phyloP scores from a whole-genome alignment of 257 asterid species.

The Solanum infundibuliforme region DNA sequence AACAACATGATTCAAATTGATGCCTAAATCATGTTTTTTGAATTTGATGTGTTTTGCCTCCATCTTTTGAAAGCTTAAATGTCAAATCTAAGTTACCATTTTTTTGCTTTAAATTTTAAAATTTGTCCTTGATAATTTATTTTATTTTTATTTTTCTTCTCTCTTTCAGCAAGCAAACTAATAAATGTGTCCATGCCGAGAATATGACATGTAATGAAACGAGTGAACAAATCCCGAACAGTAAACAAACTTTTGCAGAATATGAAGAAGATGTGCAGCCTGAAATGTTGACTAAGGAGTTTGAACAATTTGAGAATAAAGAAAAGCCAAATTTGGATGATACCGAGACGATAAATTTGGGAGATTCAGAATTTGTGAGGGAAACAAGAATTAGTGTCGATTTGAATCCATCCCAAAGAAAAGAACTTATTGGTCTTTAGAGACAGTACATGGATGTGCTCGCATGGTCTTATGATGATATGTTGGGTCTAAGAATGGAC shows the following conservation, averaged over 20 bases:
- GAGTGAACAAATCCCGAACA: not conserved
- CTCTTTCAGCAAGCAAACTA: not conserved
- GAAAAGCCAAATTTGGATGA: too few species aligned
- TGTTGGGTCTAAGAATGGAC: too few species aligned
- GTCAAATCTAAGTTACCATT: not conserved
- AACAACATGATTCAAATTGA: not conserved
- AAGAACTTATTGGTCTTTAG: too few species aligned
- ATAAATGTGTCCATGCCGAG: too few species aligned
- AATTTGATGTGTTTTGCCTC: not conserved
- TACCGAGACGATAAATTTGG: too few species aligned
- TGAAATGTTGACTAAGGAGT: not conserved
- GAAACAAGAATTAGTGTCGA: too few species aligned
- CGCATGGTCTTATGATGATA: too few species aligned
- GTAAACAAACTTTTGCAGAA: not conserved
- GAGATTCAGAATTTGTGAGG: too few species aligned
- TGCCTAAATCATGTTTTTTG: not conserved
- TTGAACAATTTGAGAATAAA: not conserved
- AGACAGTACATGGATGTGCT: too few species aligned
- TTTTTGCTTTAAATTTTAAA: not conserved
- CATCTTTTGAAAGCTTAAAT: not conserved
- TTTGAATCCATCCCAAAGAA: too few species aligned
- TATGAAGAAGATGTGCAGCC: not conserved
- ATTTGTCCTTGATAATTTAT: not conserved
- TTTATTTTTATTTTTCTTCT: not conserved
- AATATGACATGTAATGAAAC: not conserved